These are phyloP conservation scores for Dysphania ambrosioides DNA, from an alignment of 148 eudicot species.

Conservation along the genomic window DNA sequence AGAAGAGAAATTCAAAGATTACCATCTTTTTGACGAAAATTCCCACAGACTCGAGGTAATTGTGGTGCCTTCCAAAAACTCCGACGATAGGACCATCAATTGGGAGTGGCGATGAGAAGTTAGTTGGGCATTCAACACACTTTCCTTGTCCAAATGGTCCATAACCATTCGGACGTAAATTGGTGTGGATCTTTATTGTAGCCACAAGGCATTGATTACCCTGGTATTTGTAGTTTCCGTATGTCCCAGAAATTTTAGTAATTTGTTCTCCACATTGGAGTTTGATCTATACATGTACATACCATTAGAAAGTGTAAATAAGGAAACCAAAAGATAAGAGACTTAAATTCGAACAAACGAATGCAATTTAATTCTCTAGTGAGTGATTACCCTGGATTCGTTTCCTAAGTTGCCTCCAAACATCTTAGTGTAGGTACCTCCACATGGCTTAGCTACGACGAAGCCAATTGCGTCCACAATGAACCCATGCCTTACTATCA, in stretches of 20 bases:
- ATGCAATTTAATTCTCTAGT: too few species aligned
- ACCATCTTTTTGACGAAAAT: neutral
- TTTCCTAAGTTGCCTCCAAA: conserved; percentile 2
- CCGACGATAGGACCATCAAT: neutral
- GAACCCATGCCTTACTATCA: neutral
- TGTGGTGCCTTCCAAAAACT: neutral
- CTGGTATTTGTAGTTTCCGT: neutral
- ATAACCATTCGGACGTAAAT: conserved; percentile 2
- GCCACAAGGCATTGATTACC: too few species aligned
- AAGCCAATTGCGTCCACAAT: conserved; percentile 14
- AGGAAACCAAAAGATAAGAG: neutral
- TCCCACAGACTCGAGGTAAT: conserved; percentile 4
- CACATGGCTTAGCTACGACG: neutral
- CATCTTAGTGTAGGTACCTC: neutral
- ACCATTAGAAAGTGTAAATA: neutral
- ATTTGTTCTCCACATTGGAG: neutral
- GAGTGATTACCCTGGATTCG: neutral
- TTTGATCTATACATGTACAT: neutral
- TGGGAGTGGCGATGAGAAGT: neutral
- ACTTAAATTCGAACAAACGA: neutral
- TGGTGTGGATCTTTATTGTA: conserved; percentile 9
- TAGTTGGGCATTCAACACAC: too few species aligned
- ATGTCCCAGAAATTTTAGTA: neutral
- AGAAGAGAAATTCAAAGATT: neutral
- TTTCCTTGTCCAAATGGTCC: conserved; percentile 4